Percentiles rank a stretch among this genome's conserved stretches.
phyloP scores from a whole-genome alignment of 345 rosid species.

The Eucalyptus cladocalyx region DNA sequence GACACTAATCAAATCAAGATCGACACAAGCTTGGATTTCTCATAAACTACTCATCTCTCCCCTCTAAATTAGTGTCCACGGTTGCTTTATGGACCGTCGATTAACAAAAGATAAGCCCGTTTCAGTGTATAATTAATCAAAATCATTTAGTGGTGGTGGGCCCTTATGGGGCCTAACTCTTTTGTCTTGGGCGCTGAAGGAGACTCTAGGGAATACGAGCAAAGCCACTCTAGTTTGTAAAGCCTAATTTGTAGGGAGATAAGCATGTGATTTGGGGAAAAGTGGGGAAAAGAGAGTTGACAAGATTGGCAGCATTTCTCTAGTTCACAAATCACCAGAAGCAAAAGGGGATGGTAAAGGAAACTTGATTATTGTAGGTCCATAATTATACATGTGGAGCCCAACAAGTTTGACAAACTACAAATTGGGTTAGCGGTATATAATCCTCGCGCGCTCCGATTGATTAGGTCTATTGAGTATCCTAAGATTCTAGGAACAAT shows the following conservation, averaged over 20 bases:
- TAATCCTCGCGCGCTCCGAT: not conserved
- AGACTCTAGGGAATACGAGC: not conserved
- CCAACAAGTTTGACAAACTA: not conserved
- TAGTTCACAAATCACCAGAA: not conserved
- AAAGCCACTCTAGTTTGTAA: not conserved
- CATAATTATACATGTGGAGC: not conserved
- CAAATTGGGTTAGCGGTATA: not conserved
- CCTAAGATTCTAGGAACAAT: not conserved
- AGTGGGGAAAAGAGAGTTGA: not conserved
- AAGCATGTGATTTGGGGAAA: not conserved
- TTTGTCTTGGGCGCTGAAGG: not conserved
- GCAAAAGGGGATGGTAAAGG: not conserved
- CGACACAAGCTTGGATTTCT: not conserved
- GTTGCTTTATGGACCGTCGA: not conserved
- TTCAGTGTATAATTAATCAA: not conserved
- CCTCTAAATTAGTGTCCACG: not conserved
- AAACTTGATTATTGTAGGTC: not conserved
- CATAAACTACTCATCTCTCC: not conserved
- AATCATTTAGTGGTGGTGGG: slow-evolving; percentile 14
- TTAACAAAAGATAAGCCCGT: not conserved
- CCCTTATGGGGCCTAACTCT: slow-evolving; percentile 2
- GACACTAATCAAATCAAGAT: not conserved
- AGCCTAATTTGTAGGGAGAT: not conserved
- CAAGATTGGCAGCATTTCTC: not conserved
- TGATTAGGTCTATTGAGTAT: not conserved